Evolutionary conservation across 179 eudicot genomes (phyloP), one percentile per base, ranked within the genome.

Genomic region (Corrigiola litoralis): DNA sequence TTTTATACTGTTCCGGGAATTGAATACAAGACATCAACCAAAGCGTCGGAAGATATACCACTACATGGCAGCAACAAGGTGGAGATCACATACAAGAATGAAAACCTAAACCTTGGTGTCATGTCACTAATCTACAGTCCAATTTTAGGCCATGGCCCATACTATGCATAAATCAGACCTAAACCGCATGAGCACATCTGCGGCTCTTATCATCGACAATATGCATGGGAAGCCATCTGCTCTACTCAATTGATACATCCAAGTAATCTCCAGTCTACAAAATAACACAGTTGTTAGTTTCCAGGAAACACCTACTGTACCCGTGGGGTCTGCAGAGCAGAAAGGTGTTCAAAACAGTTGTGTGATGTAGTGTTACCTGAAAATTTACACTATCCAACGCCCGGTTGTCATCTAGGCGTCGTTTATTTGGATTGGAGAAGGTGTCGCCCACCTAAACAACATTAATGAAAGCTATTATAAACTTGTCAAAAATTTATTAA

Each of bases 231-330:
- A 17, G n/a, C 24, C 61, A 37, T 37, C 58, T 34, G 28, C 38
- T 67, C 76, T 75, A 82, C 63, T 75, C 71, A 38, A 89, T 87
- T 32, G 96, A 81, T 38, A 89, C 96, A 70, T 89, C 96, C 88
- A 89, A 82, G 83, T 89, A 89, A 72, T 89, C 96, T 64, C 97
- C 97, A 37, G 88, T 90, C 97, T 90, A 78, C 75, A 61, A 29
- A 51, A 66, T 2, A 6, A 9, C 12, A 45, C n/a, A 58, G 17
- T 29, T 25, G 44, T 50, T 27, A 53, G 36, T 65, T 33, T 38
- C 16, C 10, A 18, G 48, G 12, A 18, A 40, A n/a, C n/a, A n/a
- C n/a, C n/a, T n/a, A n/a, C 25, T 21, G 16, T 4, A n/a, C 29
- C 60, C 3, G 2, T n/a, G 6, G 4, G 2, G 8, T 4, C 2